Base-by-base conservation (phyloP, 2,329 filamentous ascomycete species). In the Epichloe gansuensis region DNA sequence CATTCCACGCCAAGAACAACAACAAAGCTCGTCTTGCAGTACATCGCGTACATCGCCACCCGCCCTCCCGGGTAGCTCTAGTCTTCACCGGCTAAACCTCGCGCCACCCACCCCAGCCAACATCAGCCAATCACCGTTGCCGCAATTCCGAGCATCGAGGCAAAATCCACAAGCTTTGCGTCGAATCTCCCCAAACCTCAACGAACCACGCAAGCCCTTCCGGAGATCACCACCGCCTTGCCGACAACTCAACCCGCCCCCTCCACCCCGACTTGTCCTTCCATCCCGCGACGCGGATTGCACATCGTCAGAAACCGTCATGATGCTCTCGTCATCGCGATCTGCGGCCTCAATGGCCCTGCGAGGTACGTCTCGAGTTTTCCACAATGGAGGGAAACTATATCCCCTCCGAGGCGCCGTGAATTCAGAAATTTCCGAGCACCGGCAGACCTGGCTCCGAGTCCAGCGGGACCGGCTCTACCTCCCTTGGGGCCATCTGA, bases 301-400 rank as follows among this genome's bases (percentile, higher is more conserved):
- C 41, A 38, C 9, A 4, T 25, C 31, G 34, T 11, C 25, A 7
- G 3, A 46, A n/a, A 17, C 23, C 28, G 44, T 52, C 63, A 65
- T 61, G 57, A 78, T 78, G 75, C 66, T 76, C 58, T 67, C 69
- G 54, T 72, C 73, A 54, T 66, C 73, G 64, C 74, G 75, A 68
- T 73, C 73, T 60, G 72, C 72, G 63, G 73, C 72, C 68, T 70
- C 74, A 61, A 70, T 76, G 70, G 72, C 74, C 61, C 67, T 78
- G 59, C 72, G 75, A 73, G 73, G 75, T 77, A 56, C 54, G 59
- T 45, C 4, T 13, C 42, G n/a, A 9, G 31, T 21, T n/a, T 25
- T 31, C 13, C 58, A 56, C 49, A 56, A 53, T 1, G n/a, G 7
- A 43, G 25, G 23, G 6, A 31, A 21, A 8, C 21, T 15, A 52